Evolutionary conservation across 2,329 filamentous ascomycete species (phyloP).

Genomic region (Grosmannia serpens): DNA sequence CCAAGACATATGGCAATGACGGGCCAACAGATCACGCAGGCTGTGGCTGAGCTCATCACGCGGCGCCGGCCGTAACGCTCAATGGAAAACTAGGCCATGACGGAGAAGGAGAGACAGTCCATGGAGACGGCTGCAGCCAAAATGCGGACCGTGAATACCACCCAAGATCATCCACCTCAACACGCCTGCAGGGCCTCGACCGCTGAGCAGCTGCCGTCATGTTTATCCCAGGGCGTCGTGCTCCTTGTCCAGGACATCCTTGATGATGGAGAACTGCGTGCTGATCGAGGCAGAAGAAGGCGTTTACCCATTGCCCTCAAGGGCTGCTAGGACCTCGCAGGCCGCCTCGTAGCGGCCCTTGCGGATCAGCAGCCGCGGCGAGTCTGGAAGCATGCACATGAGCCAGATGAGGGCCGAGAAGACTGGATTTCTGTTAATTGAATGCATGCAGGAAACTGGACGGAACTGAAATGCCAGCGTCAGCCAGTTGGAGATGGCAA

Average conservation of each 20-base stretch:
- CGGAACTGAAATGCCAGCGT: conserved; percentile 10
- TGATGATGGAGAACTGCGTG: conserved; percentile 1
- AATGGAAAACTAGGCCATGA: conserved; percentile 12
- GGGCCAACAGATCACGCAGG: conserved; percentile 13
- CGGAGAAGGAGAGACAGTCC: conserved; percentile 20
- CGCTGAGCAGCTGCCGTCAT: neutral
- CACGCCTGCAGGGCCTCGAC: neutral
- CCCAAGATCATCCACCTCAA: conserved; percentile 1
- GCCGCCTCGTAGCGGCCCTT: neutral
- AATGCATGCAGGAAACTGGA: neutral
- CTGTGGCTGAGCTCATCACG: conserved; percentile 13
- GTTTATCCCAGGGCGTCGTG: neutral
- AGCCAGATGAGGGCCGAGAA: neutral
- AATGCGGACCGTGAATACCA: conserved; percentile 24
- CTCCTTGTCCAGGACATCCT: neutral
- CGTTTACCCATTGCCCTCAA: conserved; percentile 1
- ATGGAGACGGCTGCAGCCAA: conserved; percentile 31
- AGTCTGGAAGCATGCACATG: conserved; percentile 3
- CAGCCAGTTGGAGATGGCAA: conserved; percentile 24
- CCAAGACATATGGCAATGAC: conserved; percentile 14
- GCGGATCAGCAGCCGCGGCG: neutral
- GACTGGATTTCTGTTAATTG: no score
- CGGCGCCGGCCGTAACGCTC: conserved; percentile 24
- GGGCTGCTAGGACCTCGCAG: neutral
- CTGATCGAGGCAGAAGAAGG: neutral